A percentile compares a stretch with the other conserved stretches of the same genome.
Evolutionary conservation across 73 alveolate species (phyloP).

Genomic region (Tetrahymena thermophila): DNA sequence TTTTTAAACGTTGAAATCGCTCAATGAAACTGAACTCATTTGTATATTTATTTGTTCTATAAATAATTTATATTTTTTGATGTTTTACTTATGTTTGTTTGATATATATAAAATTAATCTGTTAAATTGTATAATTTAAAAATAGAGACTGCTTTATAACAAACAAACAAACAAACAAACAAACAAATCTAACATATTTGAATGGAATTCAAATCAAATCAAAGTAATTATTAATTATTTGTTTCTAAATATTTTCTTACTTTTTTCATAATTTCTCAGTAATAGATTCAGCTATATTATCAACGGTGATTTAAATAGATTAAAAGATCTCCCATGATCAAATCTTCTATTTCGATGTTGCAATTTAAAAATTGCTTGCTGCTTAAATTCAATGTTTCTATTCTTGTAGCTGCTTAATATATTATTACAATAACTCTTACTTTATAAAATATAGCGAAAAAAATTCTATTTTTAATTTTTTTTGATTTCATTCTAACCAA

Average conservation of each 20-base stretch:
- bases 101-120: not conserved
- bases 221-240: too few species aligned
- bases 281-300: not conserved
- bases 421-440: not conserved
- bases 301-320: not conserved
- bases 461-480: too few species aligned
- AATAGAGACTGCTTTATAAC: not conserved
- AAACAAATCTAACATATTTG: not conserved
- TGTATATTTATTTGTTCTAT: not conserved
- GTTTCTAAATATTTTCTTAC: not conserved
- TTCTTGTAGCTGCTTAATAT: not conserved
- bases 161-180: too few species aligned
- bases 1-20: slow-evolving; percentile 3
- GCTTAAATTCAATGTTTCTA: not conserved
- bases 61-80: not conserved
- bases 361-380: not conserved
- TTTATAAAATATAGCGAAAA: too few species aligned
- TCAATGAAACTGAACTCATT: not conserved
- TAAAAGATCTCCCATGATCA: not conserved
- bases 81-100: not conserved
- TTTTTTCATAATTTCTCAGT: not conserved
- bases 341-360: not conserved
- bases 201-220: not conserved
- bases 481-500: too few species aligned
- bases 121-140: not conserved